phyloP scores from a whole-genome alignment of 2,329 filamentous ascomycete species.

The Aspergillus fijiensis region DNA sequence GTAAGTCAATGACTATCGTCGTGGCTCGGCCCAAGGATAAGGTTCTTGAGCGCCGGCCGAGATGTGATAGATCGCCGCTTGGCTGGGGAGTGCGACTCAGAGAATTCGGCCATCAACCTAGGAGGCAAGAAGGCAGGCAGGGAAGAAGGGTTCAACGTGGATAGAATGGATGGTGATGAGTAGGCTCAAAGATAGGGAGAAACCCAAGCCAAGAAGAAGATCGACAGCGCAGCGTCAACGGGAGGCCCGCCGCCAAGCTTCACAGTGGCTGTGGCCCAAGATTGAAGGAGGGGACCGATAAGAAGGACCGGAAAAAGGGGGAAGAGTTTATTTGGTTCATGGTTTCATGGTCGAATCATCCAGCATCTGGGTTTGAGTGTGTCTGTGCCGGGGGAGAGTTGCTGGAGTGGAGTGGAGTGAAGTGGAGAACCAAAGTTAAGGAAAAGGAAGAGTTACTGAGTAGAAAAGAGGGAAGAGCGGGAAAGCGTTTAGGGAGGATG shows the following conservation, averaged over 20 bases:
- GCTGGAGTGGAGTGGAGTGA: not conserved
- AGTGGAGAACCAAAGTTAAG: not conserved
- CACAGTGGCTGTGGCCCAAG: slow-evolving; percentile 23
- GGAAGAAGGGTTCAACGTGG: not conserved
- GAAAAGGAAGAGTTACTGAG: not conserved
- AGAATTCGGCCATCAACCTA: not conserved
- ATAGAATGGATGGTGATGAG: no score
- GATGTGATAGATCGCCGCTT: not conserved
- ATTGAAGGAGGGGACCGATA: slow-evolving; percentile 1
- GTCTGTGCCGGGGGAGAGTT: not conserved
- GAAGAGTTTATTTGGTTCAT: not conserved
- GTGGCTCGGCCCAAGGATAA: not conserved
- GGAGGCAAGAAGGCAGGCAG: slow-evolving; percentile 1
- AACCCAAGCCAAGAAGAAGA: slow-evolving; percentile 27
- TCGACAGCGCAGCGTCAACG: slow-evolving; percentile 31
- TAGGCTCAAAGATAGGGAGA: not conserved
- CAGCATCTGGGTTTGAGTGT: not conserved
- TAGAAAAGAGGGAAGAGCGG: not conserved
- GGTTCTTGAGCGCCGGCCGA: not conserved
- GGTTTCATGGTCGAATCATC: not conserved
- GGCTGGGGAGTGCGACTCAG: not conserved
- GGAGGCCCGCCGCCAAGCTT: slow-evolving; percentile 35
- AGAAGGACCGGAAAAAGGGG: slow-evolving; percentile 4
- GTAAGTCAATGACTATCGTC: not conserved
- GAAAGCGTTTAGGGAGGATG: not conserved